Conservation (phyloP, 306 rosid species). For the Pyrus pyrifolia region DNA sequence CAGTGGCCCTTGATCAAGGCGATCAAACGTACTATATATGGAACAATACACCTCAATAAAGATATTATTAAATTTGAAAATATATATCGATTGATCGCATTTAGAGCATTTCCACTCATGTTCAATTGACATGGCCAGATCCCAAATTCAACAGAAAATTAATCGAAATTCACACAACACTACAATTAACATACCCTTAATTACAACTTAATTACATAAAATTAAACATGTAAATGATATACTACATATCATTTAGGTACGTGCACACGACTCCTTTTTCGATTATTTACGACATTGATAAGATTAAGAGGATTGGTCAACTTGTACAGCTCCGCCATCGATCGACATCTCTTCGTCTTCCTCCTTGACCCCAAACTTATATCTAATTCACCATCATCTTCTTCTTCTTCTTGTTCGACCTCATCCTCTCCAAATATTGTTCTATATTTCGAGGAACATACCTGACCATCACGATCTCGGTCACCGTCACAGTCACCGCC, state of each 20-base stretch:
- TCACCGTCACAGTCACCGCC: neutral
- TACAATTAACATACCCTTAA: too few species aligned
- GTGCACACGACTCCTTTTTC: neutral
- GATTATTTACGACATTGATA: neutral
- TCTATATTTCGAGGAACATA: neutral
- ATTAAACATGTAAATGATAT: too few species aligned
- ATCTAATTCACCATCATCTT: neutral
- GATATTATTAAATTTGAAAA: too few species aligned
- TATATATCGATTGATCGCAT: too few species aligned
- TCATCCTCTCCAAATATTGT: neutral
- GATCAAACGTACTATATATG: too few species aligned
- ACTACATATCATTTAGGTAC: too few species aligned
- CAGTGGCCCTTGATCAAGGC: too few species aligned
- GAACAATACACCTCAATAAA: neutral
- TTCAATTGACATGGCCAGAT: too few species aligned
- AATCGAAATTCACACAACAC: too few species aligned
- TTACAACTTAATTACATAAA: too few species aligned
- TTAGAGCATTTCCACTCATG: too few species aligned
- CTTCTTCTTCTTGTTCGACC: neutral
- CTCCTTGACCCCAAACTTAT: neutral
- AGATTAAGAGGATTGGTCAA: neutral
- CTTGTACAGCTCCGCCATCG: neutral
- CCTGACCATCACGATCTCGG: neutral
- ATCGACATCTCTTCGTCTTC: neutral
- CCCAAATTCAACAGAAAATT: too few species aligned